Evolutionary conservation across 1,284 basidiomycete species (phyloP), one percentile per base, ranked within the genome.

Genomic region (Gomphus bonarii): DNA sequence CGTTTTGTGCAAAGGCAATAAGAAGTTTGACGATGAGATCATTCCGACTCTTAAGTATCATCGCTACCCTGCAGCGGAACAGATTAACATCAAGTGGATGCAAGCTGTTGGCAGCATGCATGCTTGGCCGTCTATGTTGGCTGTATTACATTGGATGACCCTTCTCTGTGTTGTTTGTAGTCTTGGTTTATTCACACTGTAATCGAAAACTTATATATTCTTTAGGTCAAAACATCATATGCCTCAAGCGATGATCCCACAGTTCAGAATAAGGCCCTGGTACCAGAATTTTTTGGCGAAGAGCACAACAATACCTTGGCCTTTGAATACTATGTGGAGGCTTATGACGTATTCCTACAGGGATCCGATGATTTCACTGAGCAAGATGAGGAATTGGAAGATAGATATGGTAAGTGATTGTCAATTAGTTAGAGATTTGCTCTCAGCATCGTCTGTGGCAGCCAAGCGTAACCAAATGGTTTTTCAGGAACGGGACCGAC

Each of bases 111-210:
- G 88, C 0, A 86, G 84, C 59, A 84, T 86, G 72, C 86, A 89
- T 68, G 83, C 85, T 16, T 95, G 91, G 93, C 88, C 89, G 0
- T 72, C 79, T 14, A 68, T 94, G 16, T 72, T 94, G 16, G 91
- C 87, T 20, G 86, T 90, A 66, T 67, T 95, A 49, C 86, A 91
- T 68, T 95, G 92, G 93, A 72, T 95, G 14, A 85, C 87, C 1
- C 87, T 91, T 63, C 69, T 91, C 61, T 84, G 84, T 64, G 85
- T 83, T 73, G 91, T 90, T 56, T 57, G 65, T 61, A 36, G 10
- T 38, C 36, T 43, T 20, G 22, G 22, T 20, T 20, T 54, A 52
- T 47, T 22, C 30, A 38, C 9, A 35, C 33, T 31, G 43, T 48
- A 22, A n/a, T 59, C 75, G 74, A 65, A 1, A 40, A 40, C 38